Percentiles rank a stretch among this genome's conserved stretches.
Evolutionary conservation across 2,329 filamentous ascomycete genomes (phyloP).

Genomic region (Clonostachys sp.): DNA sequence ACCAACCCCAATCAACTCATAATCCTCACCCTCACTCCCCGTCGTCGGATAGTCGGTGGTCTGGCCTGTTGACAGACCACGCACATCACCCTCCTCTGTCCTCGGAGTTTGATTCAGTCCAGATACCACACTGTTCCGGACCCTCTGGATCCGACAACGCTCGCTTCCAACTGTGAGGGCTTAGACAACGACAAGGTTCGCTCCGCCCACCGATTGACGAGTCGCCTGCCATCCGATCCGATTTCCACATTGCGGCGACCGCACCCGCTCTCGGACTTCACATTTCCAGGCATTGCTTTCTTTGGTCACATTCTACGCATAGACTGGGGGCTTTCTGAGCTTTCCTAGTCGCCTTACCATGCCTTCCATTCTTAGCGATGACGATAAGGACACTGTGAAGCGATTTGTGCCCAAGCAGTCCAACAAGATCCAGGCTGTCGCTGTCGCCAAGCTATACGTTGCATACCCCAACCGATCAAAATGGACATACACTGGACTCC

Average conservation of each 20-base stretch:
- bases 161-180: neutral
- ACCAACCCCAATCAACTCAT: neutral
- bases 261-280: neutral
- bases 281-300: neutral
- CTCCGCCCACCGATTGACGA: too few relatives aligned
- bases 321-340: neutral
- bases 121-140: too few relatives aligned
- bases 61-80: too few relatives aligned
- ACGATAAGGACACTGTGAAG: conserved; percentile 96
- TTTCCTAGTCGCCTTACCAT: conserved; percentile 24
- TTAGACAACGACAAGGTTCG: too few relatives aligned
- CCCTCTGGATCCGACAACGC: neutral
- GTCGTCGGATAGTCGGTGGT: neutral
- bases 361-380: conserved; percentile 74
- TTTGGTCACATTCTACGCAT: neutral
- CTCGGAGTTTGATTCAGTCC: too few relatives aligned
- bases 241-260: neutral
- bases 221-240: too few relatives aligned
- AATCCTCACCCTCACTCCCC: neutral
- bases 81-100: too few relatives aligned
- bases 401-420: conserved; percentile 86
- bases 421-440: conserved; percentile 97
- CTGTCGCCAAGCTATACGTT: conserved; percentile 88
- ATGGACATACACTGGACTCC: conserved; percentile 94
- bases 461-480: conserved; percentile 77